Percentiles rank a stretch among this genome's conserved stretches.
Conservation (phyloP, 2,329 filamentous ascomycete genomes). For the Ceratocystis cubensis region DNA sequence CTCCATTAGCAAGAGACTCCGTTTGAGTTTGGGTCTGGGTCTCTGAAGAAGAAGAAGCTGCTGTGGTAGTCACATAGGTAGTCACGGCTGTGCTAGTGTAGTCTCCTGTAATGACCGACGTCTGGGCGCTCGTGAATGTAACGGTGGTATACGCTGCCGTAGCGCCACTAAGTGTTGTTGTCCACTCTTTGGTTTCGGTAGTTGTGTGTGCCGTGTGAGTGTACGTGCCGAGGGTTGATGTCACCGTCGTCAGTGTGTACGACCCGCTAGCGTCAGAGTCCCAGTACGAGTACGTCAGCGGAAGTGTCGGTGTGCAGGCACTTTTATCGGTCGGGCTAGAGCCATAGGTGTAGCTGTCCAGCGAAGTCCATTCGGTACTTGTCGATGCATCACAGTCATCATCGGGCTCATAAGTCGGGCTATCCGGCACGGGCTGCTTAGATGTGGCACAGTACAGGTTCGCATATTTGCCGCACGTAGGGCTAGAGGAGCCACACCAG, state of each 20-base stretch:
- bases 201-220: conserved; percentile 14
- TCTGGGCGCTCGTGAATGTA: conserved; percentile 16
- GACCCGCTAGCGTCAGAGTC: not conserved
- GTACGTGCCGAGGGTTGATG: conserved; percentile 17
- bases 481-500: conserved; percentile 18
- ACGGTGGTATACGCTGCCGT: conserved; percentile 18
- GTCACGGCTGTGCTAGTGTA: conserved; percentile 18
- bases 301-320: not conserved
- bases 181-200: conserved; percentile 13
- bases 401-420: not conserved
- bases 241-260: conserved; percentile 18
- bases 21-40: not conserved
- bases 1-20: not conserved
- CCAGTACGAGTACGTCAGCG: conserved; percentile 8
- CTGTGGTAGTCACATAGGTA: conserved; percentile 18
- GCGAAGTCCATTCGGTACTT: not conserved
- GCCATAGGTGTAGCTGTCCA: conserved; percentile 14
- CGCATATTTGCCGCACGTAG: conserved; percentile 17
- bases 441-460: conserved; percentile 19
- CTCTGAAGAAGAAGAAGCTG: conserved; percentile 1
- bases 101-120: conserved; percentile 10
- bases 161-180: conserved; percentile 18
- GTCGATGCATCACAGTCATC: not conserved
- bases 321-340: not conserved
- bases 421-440: conserved; percentile 4